A percentile compares a stretch with the other conserved stretches of the same genome.
phyloP scores from a whole-genome alignment of 1,284 basidiomycete species.

The Naganishia sp. region DNA sequence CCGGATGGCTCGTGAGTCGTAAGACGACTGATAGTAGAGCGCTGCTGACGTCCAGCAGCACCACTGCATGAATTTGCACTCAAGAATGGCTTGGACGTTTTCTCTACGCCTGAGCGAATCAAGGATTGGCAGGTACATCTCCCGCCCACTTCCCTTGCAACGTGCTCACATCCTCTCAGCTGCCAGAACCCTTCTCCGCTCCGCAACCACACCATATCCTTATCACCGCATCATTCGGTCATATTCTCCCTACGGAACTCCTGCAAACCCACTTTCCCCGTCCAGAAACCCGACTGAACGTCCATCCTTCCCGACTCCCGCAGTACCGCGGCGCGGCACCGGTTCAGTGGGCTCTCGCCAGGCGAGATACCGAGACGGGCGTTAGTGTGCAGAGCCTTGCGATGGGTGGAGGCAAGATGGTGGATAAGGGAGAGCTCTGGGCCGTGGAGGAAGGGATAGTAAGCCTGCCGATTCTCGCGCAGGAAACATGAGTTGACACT shows the following conservation, averaged over 20 bases:
- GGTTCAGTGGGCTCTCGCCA: slow-evolving; percentile 77
- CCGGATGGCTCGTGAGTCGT: slow-evolving; percentile 34
- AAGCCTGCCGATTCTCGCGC: slow-evolving; percentile 35
- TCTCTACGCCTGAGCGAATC: slow-evolving; percentile 38
- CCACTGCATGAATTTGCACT: slow-evolving; percentile 37
- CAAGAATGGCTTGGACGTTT: slow-evolving; percentile 32
- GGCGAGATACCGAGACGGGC: slow-evolving; percentile 61
- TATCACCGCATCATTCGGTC: slow-evolving; percentile 89
- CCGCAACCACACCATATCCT: slow-evolving; percentile 61
- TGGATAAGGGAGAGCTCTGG: slow-evolving; percentile 56
- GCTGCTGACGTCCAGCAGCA: slow-evolving; percentile 31
- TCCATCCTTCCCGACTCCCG: slow-evolving; percentile 89
- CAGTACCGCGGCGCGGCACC: slow-evolving; percentile 88
- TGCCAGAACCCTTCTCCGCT: slow-evolving; percentile 55
- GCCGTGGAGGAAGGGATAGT: slow-evolving; percentile 46
- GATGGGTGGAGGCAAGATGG: slow-evolving; percentile 40
- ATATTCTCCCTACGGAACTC: slow-evolving; percentile 71
- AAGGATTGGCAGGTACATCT: slow-evolving; percentile 30
- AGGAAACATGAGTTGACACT: background rate
- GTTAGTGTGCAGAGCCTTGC: slow-evolving; percentile 63
- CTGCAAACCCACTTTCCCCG: slow-evolving; percentile 63
- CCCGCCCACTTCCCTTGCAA: slow-evolving; percentile 1
- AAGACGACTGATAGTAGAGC: slow-evolving; percentile 30
- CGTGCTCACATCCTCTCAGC: slow-evolving; percentile 7
- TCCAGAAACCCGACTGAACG: slow-evolving; percentile 70